These are phyloP conservation scores for Lolium perenne DNA, from an alignment of 176 grass and related monocot genomes.

Conservation along the genomic window DNA sequence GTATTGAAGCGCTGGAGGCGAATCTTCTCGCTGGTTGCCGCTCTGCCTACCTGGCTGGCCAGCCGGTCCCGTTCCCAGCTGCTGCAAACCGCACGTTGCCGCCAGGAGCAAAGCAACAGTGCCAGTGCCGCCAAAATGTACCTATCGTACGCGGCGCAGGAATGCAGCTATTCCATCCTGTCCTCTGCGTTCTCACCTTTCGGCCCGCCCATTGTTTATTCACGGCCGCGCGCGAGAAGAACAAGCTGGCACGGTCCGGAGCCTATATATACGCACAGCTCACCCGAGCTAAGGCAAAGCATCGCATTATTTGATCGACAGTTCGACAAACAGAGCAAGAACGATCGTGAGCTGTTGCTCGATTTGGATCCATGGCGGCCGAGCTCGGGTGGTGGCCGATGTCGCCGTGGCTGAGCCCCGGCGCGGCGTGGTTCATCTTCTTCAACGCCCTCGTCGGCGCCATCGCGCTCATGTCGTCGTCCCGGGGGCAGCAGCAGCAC, in stretches of 20 bases:
- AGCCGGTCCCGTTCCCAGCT: neutral
- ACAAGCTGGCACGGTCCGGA: neutral
- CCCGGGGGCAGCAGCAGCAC: neutral
- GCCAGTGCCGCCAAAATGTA: neutral
- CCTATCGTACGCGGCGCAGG: neutral
- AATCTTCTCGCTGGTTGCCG: conserved; percentile 7
- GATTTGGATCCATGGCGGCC: neutral
- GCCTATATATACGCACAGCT: conserved; percentile 6
- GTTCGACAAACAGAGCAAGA: neutral
- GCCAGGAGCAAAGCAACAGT: neutral
- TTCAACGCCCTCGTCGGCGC: conserved; percentile 43
- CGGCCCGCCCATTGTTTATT: neutral
- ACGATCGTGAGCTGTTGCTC: neutral
- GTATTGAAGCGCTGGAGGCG: neutral
- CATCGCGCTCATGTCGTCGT: conserved; percentile 27
- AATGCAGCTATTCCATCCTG: conserved; percentile 12
- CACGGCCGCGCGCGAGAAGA: neutral
- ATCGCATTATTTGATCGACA: neutral
- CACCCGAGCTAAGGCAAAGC: conserved; percentile 7
- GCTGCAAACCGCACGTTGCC: neutral
- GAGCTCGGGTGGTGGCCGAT: conserved; percentile 18
- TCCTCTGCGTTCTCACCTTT: neutral
- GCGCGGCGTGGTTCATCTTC: conserved; percentile 40
- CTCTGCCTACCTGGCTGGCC: no score
- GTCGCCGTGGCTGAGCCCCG: conserved; percentile 44